Conservation (phyloP, 1,139 yeast species). For the Scheffersomyces segobiensis region DNA sequence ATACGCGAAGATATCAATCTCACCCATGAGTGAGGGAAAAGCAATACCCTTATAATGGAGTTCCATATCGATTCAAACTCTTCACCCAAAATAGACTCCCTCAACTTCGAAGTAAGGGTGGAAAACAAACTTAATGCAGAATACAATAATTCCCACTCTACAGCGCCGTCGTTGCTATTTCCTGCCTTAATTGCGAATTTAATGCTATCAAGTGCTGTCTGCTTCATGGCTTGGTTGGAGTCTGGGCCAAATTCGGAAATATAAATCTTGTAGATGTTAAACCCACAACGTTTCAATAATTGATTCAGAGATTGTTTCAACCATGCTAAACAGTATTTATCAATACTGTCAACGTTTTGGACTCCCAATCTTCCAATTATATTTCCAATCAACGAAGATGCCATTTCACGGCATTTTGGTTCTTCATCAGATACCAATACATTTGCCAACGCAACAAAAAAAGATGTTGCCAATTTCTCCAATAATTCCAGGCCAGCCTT, state of each 20-base stretch:
- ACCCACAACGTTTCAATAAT: constrained; percentile 71
- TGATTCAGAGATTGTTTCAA: constrained; percentile 54
- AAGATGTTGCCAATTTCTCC: constrained; percentile 64
- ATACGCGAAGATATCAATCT: constrained; percentile 70
- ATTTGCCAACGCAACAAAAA: constrained; percentile 80
- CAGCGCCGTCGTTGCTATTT: constrained; percentile 30
- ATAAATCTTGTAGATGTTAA: constrained; percentile 69
- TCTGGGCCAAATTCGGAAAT: constrained; percentile 52
- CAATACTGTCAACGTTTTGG: constrained; percentile 47
- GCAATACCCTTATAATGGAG: constrained; percentile 52
- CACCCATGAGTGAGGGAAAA: constrained; percentile 93
- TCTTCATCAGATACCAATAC: constrained; percentile 78
- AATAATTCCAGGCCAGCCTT: constrained; percentile 68
- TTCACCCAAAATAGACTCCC: constrained; percentile 29
- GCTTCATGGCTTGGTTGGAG: constrained; percentile 36
- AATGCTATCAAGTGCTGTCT: constrained; percentile 37
- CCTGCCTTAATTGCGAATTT: constrained; percentile 13
- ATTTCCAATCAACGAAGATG: constrained; percentile 59
- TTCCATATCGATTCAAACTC: constrained; percentile 49
- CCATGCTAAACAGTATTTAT: constrained; percentile 70
- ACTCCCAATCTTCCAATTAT: constrained; percentile 55
- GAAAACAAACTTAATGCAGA: constrained; percentile 59
- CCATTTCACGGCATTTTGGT: constrained; percentile 84
- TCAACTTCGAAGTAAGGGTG: constrained; percentile 32
- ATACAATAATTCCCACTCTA: constrained; percentile 79